A percentile compares a stretch with the other conserved stretches of the same genome.
Conservation (phyloP, 169 alveolate genomes). For the Plasmodium blacklocki region DNA sequence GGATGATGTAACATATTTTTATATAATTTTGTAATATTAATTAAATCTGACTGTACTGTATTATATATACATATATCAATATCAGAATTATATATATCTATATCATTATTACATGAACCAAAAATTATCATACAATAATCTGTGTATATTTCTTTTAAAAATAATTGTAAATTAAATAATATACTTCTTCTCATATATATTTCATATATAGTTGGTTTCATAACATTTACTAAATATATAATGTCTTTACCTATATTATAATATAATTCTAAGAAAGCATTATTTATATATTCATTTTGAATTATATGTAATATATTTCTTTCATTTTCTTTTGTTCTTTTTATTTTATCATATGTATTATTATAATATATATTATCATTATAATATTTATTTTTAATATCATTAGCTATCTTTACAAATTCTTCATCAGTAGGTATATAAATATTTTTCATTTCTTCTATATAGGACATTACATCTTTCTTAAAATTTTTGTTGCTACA, state of each 20-base stretch:
- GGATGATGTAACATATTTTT: constrained; percentile 1
- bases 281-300: constrained; percentile 13
- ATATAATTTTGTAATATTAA: constrained; percentile 10
- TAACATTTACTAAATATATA: constrained; percentile 2
- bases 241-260: constrained; percentile 44
- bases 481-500: background rate
- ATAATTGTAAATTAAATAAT: background rate
- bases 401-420: background rate
- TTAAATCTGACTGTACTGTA: background rate
- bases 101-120: constrained; percentile 57
- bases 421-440: background rate
- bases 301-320: background rate
- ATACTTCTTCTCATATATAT: constrained; percentile 31
- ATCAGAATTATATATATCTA: constrained; percentile 51
- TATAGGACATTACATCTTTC: background rate
- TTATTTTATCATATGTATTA: background rate
- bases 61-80: constrained; percentile 54
- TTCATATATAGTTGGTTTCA: constrained; percentile 49
- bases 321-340: background rate
- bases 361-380: background rate
- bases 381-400: background rate
- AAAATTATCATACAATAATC: constrained; percentile 6
- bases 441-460: constrained; percentile 11
- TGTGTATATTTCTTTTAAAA: constrained; percentile 3
- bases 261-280: constrained; percentile 27